A percentile compares a stretch with the other conserved stretches of the same genome.
Conservation (phyloP, 2,329 filamentous ascomycete species). For the Calonectria pseudoreteaudii region DNA sequence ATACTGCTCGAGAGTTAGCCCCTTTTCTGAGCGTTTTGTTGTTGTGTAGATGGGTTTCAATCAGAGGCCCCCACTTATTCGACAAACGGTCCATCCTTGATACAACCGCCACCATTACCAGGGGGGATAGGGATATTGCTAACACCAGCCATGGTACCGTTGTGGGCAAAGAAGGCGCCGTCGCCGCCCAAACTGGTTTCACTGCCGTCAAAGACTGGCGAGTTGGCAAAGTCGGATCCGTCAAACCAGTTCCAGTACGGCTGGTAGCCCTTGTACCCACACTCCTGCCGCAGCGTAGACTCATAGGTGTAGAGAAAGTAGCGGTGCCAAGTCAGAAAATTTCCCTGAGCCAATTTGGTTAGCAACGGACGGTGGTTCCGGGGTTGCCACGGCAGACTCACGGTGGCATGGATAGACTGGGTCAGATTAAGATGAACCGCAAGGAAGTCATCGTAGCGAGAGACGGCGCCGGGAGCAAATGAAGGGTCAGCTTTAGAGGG, state of each 20-base stretch:
- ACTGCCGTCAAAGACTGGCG: constrained; percentile 64
- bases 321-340: constrained; percentile 42
- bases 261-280: constrained; percentile 49
- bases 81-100: constrained; percentile 24
- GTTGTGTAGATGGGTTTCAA: not conserved
- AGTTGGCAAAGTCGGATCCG: constrained; percentile 57
- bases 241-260: constrained; percentile 64
- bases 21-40: not conserved
- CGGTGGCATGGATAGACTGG: constrained; percentile 53
- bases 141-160: not conserved
- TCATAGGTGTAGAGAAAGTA: constrained; percentile 43
- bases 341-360: constrained; percentile 17
- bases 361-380: too few species aligned
- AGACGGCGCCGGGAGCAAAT: constrained; percentile 53
- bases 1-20: not conserved
- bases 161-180: not conserved
- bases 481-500: constrained; percentile 46
- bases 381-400: not conserved
- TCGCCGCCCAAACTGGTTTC: not conserved
- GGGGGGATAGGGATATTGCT: constrained; percentile 40
- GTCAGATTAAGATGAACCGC: constrained; percentile 61
- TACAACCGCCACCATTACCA: constrained; percentile 37
- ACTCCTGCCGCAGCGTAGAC: constrained; percentile 40
- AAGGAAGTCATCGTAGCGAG: constrained; percentile 61
- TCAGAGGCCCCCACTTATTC: not conserved